Conservation (phyloP, 2,329 filamentous ascomycete species). For the Tolypocladium capitatum region DNA sequence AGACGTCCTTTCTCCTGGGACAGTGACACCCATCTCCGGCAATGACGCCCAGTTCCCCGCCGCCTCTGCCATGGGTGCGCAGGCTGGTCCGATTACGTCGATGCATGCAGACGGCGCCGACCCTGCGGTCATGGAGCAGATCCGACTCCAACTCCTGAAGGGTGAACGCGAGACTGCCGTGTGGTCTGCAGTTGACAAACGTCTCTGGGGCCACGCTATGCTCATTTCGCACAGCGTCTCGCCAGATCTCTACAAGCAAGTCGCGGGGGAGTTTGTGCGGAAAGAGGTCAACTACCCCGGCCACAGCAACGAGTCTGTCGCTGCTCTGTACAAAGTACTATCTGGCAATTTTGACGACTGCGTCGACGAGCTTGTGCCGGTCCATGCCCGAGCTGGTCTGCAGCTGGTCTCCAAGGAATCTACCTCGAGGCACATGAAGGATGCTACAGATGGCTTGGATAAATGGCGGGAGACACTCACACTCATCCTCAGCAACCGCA, state of each 20-base stretch:
- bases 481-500: conserved; percentile 79
- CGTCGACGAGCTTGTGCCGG: conserved; percentile 87
- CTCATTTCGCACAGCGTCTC: conserved; percentile 70
- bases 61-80: conserved; percentile 11
- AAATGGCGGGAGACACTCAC: conserved; percentile 88
- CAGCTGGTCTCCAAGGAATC: conserved; percentile 75
- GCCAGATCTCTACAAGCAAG: conserved; percentile 76
- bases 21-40: conserved; percentile 11
- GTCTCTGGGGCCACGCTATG: conserved; percentile 93
- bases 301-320: conserved; percentile 72
- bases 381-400: conserved; percentile 80
- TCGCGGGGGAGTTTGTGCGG: conserved; percentile 87
- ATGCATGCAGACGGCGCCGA: conserved; percentile 56
- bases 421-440: conserved; percentile 46
- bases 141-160: conserved; percentile 59
- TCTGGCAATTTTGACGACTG: conserved; percentile 91
- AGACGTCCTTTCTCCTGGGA: conserved; percentile 54
- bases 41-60: conserved; percentile 12
- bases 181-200: conserved; percentile 85
- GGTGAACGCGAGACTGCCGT: conserved; percentile 86
- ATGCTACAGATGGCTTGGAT: conserved; percentile 72
- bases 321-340: conserved; percentile 84
- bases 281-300: conserved; percentile 80
- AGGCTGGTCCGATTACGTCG: conserved; percentile 14
- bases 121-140: conserved; percentile 51